Evolutionary conservation across 768 basidiomycete species (phyloP).

Genomic region (Macrocybe gigantea): DNA sequence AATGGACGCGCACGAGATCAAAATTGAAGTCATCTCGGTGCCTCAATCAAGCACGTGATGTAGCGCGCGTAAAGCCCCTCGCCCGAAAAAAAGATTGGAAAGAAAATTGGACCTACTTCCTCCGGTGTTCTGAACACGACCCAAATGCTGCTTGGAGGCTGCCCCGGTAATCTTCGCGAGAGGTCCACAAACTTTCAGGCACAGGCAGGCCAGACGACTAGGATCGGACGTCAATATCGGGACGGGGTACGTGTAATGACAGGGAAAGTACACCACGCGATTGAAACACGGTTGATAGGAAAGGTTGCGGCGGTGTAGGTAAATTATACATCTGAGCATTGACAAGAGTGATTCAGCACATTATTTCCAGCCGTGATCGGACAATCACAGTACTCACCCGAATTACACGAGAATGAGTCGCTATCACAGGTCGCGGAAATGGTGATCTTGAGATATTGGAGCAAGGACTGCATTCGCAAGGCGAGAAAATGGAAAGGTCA

Average conservation of each 20-base stretch:
- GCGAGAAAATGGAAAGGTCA: slow-evolving; percentile 28
- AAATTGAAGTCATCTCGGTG: neutral
- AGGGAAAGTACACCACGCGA: slow-evolving; percentile 26
- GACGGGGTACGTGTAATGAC: slow-evolving; percentile 6
- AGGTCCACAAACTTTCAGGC: too few relatives aligned
- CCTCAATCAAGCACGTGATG: slow-evolving; percentile 1
- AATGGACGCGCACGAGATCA: slow-evolving; percentile 17
- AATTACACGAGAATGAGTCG: slow-evolving; percentile 48
- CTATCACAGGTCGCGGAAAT: slow-evolving; percentile 33
- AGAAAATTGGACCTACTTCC: slow-evolving; percentile 39
- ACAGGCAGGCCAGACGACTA: too few relatives aligned
- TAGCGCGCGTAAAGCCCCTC: neutral
- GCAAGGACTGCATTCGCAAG: slow-evolving; percentile 23
- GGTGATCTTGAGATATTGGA: slow-evolving; percentile 14
- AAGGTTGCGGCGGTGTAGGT: slow-evolving; percentile 27
- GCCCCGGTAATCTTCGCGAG: too few relatives aligned
- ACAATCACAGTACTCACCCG: slow-evolving; percentile 32
- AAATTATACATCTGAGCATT: slow-evolving; percentile 31
- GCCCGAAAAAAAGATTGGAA: neutral
- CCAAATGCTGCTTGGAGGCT: slow-evolving; percentile 28
- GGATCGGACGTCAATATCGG: slow-evolving; percentile 11
- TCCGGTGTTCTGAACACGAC: slow-evolving; percentile 54
- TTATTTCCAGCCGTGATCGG: slow-evolving; percentile 4
- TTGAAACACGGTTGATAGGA: slow-evolving; percentile 32
- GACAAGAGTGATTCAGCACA: slow-evolving; percentile 6